These are phyloP conservation scores for Ilyonectria mors-panacis DNA, from an alignment of 2,329 filamentous ascomycete species.

Conservation along the genomic window DNA sequence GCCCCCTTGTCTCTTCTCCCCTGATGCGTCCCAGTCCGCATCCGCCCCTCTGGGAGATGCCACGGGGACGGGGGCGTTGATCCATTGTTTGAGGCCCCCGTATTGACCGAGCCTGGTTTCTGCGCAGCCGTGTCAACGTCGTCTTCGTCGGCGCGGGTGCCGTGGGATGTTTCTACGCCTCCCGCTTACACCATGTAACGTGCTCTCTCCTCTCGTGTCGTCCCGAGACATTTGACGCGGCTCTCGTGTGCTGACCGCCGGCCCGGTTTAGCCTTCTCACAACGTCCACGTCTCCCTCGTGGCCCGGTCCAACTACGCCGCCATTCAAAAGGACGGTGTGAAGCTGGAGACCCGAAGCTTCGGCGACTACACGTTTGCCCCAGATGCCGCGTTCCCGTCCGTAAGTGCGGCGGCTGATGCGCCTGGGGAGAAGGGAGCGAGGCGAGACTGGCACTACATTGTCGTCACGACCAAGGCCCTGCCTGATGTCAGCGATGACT, in stretches of 20 bases:
- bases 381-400: constrained; percentile 74
- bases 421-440: constrained; percentile 36
- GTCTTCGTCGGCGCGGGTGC: constrained; percentile 80
- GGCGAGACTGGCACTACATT: constrained; percentile 69
- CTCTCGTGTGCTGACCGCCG: constrained; percentile 30
- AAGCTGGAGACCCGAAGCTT: constrained; percentile 76
- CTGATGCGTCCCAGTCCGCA: not conserved
- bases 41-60: not conserved
- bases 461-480: constrained; percentile 80
- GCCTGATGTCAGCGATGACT: constrained; percentile 74
- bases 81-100: constrained; percentile 15
- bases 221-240: constrained; percentile 18
- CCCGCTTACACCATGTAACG: constrained; percentile 73
- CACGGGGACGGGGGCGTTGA: constrained; percentile 3
- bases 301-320: constrained; percentile 80
- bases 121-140: constrained; percentile 61
- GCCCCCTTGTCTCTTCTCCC: constrained; percentile 1
- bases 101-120: constrained; percentile 29
- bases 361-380: constrained; percentile 75
- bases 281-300: constrained; percentile 77
- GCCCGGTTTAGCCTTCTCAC: constrained; percentile 58
- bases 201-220: constrained; percentile 11
- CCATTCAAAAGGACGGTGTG: constrained; percentile 74
- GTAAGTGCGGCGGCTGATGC: constrained; percentile 66
- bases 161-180: constrained; percentile 81